Conservation (phyloP, 1,284 basidiomycete genomes). For the Bothia castanella region DNA sequence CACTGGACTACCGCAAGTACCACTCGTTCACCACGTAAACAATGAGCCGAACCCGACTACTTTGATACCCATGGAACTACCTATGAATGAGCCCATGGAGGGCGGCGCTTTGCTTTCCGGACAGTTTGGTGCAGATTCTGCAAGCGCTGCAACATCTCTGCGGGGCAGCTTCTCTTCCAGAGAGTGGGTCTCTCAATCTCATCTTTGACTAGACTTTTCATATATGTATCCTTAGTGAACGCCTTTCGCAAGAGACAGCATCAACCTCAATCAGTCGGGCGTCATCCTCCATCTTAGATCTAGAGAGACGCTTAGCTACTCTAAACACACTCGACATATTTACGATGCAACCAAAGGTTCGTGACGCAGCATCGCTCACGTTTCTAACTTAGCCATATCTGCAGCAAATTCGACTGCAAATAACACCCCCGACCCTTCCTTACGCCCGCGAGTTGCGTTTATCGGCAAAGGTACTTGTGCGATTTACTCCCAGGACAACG, state of each 20-base stretch:
- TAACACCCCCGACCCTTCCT: slow-evolving; percentile 75
- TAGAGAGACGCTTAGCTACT: slow-evolving; percentile 81
- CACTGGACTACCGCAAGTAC: slow-evolving; percentile 19
- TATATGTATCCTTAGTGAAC: slow-evolving; percentile 39
- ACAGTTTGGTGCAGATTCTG: slow-evolving; percentile 33
- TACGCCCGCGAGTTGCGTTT: slow-evolving; percentile 80
- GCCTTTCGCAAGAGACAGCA: slow-evolving; percentile 57
- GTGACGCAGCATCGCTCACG: slow-evolving; percentile 16
- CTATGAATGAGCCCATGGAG: slow-evolving; percentile 5
- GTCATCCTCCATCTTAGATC: slow-evolving; percentile 61
- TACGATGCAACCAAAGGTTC: slow-evolving; percentile 90
- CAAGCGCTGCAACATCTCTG: slow-evolving; percentile 48
- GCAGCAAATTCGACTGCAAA: slow-evolving; percentile 89
- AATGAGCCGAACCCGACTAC: slow-evolving; percentile 44
- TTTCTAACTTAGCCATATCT: slow-evolving; percentile 15
- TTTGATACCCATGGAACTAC: slow-evolving; percentile 38
- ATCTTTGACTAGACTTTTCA: slow-evolving; percentile 6
- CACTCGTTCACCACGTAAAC: slow-evolving; percentile 33
- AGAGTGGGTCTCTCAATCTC: slow-evolving; percentile 43
- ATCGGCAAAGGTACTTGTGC: slow-evolving; percentile 71
- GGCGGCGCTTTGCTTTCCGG: slow-evolving; percentile 18
- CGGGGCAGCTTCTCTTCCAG: slow-evolving; percentile 50
- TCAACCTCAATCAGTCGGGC: slow-evolving; percentile 52
- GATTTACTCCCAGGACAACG: slow-evolving; percentile 75
- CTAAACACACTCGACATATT: slow-evolving; percentile 89